Base-by-base conservation (phyloP, 345 rosid species). In the Moricandia moricandioides region DNA sequence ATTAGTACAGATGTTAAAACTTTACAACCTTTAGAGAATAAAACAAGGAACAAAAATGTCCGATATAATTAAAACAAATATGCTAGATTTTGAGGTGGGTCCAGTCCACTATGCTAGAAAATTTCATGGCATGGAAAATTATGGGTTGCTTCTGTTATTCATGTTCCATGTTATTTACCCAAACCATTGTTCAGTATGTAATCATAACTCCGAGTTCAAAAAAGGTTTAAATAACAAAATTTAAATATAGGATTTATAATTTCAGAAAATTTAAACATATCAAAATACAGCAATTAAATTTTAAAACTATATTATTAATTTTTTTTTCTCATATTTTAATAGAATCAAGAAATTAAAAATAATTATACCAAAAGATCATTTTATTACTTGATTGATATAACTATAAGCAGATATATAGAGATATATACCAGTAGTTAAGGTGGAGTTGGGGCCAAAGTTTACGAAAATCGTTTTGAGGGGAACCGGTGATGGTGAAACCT, bases 401-500 rank as follows among this genome's bases (percentile, higher is more conserved):
- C 45, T 39, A 39, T 10, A 39, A 49, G 47, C 21, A 43, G n/a
- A 35, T 8, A 35, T 62, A 14, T 35, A 62, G 76, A 78, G 76
- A 78, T 75, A 67, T 76, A 13, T 49, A 49, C 21, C 24, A 49
- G 24, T 49, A 90, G 24, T 68, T 69, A 33, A 62, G 69, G 75
- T 82, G 83, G 39, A 67, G 82, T 14, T 62, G 33, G 12, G 98
- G 95, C 94, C 91, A 92, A 65, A 92, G 92, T 70, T 74, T 56
- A 65, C 78, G 85, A 24, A 90, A 95, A 57, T 93, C 89, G 45
- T 83, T 85, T 21, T 69, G 21, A 13, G 93, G 87, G 0, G 97
- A 88, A 39, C 90, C 94, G 40, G 82, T 77, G 64, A 93, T 83
- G 17, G 98, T 93, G 69, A 93, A 90, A 33, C 98, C 98, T 84